A percentile compares a stretch with the other conserved stretches of the same genome.
These are phyloP conservation scores for Tulasnella sp. DNA, from an alignment of 768 basidiomycete genomes.

Conservation along the genomic window DNA sequence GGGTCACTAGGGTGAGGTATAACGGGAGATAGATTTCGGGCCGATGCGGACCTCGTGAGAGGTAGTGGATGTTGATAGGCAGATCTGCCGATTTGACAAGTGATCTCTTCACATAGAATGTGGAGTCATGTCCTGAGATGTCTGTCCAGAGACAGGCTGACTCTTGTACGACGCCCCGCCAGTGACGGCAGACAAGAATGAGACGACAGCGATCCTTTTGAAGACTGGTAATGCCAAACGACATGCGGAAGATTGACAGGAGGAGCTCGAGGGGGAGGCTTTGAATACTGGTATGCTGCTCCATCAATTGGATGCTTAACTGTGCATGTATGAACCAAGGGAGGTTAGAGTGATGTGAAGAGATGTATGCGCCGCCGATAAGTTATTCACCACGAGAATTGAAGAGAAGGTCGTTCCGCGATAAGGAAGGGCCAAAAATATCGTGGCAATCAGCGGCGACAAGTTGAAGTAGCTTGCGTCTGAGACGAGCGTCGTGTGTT, in stretches of 20 bases:
- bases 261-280: not conserved
- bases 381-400: too few relatives aligned
- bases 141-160: not conserved
- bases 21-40: not conserved
- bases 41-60: not conserved
- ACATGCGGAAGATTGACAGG: not conserved
- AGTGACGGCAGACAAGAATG: not conserved
- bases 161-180: not conserved
- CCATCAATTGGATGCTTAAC: too few relatives aligned
- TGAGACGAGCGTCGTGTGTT: too few relatives aligned
- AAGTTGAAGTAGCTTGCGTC: too few relatives aligned
- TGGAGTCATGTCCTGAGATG: not conserved
- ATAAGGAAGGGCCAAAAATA: too few relatives aligned
- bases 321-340: too few relatives aligned
- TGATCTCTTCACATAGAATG: not conserved
- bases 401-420: too few relatives aligned
- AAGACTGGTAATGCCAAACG: not conserved
- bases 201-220: not conserved
- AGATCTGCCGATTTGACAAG: not conserved
- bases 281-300: not conserved
- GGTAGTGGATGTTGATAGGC: not conserved
- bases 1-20: not conserved
- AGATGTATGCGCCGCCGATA: not conserved
- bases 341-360: not conserved
- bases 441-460: too few relatives aligned